Percentiles rank a stretch among this genome's conserved stretches.
phyloP scores from a whole-genome alignment of 2,329 filamentous ascomycete species.

The Dothidotthia symphoricarpi region DNA sequence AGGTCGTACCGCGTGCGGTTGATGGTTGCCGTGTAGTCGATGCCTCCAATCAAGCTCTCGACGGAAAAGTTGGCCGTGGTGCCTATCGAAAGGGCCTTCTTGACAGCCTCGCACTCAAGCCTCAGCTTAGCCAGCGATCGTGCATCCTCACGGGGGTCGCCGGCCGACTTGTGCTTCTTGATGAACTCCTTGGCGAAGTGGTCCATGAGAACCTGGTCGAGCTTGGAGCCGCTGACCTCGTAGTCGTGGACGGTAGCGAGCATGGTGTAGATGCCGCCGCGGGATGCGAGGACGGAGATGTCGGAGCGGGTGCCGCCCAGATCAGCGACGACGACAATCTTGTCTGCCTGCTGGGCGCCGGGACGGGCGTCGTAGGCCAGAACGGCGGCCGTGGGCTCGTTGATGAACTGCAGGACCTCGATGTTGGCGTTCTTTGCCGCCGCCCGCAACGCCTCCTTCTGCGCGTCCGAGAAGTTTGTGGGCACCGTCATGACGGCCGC shows the following conservation, averaged over 20 bases:
- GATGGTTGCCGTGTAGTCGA: conserved; percentile 88
- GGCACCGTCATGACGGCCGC: conserved; percentile 93
- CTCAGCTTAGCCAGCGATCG: conserved; percentile 88
- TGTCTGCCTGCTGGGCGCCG: conserved; percentile 73
- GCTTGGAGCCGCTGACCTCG: conserved; percentile 79
- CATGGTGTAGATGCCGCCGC: conserved; percentile 94
- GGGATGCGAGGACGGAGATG: conserved; percentile 82
- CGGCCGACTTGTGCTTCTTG: conserved; percentile 79
- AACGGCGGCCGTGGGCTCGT: conserved; percentile 83
- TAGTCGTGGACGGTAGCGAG: conserved; percentile 94
- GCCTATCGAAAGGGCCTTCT: conserved; percentile 87
- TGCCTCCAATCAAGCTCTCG: conserved; percentile 82
- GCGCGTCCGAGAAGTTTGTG: conserved; percentile 86
- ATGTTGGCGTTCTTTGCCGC: conserved; percentile 78
- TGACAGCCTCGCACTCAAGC: conserved; percentile 84
- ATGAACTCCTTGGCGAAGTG: conserved; percentile 98
- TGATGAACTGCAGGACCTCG: conserved; percentile 88
- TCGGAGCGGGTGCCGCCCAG: conserved; percentile 91
- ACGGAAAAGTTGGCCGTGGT: conserved; percentile 88
- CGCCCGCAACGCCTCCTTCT: conserved; percentile 75
- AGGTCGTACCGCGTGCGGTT: conserved; percentile 94
- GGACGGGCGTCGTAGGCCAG: conserved; percentile 88
- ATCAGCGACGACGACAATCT: conserved; percentile 87
- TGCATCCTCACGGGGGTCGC: conserved; percentile 76
- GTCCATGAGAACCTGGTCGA: conserved; percentile 90